These are phyloP conservation scores for Fusarium domesticum DNA, from an alignment of 2,329 filamentous ascomycete genomes.

Conservation along the genomic window DNA sequence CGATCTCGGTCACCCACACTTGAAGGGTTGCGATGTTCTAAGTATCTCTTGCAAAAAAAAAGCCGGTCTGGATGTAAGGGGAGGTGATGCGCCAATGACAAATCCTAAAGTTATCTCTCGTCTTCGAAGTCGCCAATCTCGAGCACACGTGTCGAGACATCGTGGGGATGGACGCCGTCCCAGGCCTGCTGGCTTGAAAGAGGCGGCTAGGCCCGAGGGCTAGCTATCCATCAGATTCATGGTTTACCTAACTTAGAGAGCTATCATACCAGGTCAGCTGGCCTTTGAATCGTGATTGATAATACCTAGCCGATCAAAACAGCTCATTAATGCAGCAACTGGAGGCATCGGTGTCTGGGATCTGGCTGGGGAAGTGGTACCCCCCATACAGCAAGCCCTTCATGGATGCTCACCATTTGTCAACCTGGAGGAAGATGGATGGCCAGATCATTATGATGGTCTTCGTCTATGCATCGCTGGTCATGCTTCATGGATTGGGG, in stretches of 20 bases:
- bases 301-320: conserved; percentile 17
- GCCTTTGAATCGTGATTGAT: conserved; percentile 4
- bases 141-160: conserved; percentile 20
- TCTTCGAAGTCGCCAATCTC: conserved; percentile 11
- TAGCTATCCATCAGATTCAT: conserved; percentile 16
- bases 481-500: conserved; percentile 19
- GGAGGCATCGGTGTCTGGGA: conserved; percentile 13
- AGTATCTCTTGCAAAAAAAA: conserved; percentile 5
- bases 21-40: conserved; percentile 7
- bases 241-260: conserved; percentile 12
- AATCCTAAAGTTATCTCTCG: conserved; percentile 12
- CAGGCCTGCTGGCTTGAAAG: conserved; percentile 12
- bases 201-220: conserved; percentile 9
- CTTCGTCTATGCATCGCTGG: conserved; percentile 2
- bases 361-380: conserved; percentile 8
- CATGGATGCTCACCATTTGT: not conserved
- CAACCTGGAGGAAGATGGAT: conserved; percentile 6
- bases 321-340: conserved; percentile 27
- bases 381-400: not conserved
- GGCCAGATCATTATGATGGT: not conserved
- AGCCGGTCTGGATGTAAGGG: conserved; percentile 1
- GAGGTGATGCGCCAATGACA: conserved; percentile 22
- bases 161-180: conserved; percentile 2
- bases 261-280: conserved; percentile 13
- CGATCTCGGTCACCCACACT: conserved; percentile 20